A percentile compares a stretch with the other conserved stretches of the same genome.
These are phyloP conservation scores for Schizophyllum amplum DNA, from an alignment of 1,284 basidiomycete species.

Conservation along the genomic window DNA sequence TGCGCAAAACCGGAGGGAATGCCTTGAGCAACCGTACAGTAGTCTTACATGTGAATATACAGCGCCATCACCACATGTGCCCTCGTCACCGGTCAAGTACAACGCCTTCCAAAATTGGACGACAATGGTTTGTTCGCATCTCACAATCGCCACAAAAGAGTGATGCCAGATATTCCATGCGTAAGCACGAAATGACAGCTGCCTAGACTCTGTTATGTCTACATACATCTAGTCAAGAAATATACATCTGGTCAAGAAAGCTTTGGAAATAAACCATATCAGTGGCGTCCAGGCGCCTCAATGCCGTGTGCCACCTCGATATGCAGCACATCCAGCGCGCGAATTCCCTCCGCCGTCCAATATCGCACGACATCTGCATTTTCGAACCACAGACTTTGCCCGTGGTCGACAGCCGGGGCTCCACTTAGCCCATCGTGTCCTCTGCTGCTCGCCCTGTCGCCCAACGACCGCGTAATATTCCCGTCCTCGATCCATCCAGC, in stretches of 20 bases:
- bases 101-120: background rate
- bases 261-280: too few relatives aligned
- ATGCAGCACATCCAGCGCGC: background rate
- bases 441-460: background rate
- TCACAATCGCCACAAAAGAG: too few relatives aligned
- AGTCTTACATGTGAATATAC: background rate
- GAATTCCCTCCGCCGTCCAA: background rate
- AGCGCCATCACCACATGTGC: background rate
- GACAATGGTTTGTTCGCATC: background rate
- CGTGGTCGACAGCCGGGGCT: background rate
- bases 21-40: constrained; percentile 17
- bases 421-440: too few relatives aligned
- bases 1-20: constrained; percentile 79
- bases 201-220: too few relatives aligned
- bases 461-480: constrained; percentile 25
- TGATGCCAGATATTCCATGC: too few relatives aligned
- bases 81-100: background rate
- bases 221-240: too few relatives aligned
- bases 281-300: background rate
- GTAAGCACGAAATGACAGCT: too few relatives aligned
- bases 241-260: too few relatives aligned
- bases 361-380: background rate
- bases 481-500: constrained; percentile 49
- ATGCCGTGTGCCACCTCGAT: background rate
- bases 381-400: background rate